phyloP scores from a whole-genome alignment of 2,329 filamentous ascomycete species.

The Raffaelea ambrosiae region DNA sequence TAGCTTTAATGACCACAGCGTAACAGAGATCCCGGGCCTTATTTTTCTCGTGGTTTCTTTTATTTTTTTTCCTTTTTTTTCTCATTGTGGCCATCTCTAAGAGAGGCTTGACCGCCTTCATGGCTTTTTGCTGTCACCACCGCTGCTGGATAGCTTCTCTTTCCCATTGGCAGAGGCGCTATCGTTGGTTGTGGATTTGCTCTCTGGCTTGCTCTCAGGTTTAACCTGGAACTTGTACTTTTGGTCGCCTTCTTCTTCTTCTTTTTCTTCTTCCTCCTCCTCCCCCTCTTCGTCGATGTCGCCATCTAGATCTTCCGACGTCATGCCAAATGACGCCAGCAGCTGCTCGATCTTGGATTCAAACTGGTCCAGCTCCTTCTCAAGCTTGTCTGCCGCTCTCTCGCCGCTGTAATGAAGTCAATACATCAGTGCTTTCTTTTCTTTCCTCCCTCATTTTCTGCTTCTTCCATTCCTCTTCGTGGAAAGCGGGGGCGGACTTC shows the following conservation, averaged over 20 bases:
- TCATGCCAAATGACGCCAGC: constrained; percentile 36
- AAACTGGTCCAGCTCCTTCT: constrained; percentile 41
- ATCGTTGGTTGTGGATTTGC: too few relatives aligned
- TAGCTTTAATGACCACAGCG: too few relatives aligned
- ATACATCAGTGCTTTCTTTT: background rate
- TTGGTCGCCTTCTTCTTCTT: background rate
- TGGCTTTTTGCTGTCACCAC: too few relatives aligned
- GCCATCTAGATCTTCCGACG: background rate
- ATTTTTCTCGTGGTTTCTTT: too few relatives aligned
- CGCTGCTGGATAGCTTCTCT: too few relatives aligned
- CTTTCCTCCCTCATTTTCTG: too few relatives aligned
- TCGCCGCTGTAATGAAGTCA: constrained; percentile 36
- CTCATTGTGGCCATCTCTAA: too few relatives aligned
- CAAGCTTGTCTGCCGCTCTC: constrained; percentile 42
- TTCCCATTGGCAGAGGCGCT: too few relatives aligned
- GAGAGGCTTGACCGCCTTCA: too few relatives aligned
- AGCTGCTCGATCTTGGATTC: constrained; percentile 48
- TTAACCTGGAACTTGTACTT: background rate
- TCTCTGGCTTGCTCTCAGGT: constrained; percentile 1
- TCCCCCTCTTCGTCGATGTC: background rate
- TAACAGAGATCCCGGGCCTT: too few relatives aligned
- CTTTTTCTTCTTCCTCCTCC: background rate
- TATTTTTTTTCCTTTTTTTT: background rate
- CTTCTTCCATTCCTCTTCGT: too few relatives aligned
- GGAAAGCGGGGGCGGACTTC: too few relatives aligned